Conservation (phyloP, 2,329 filamentous ascomycete genomes). For the Penicillium psychrosexuale region DNA sequence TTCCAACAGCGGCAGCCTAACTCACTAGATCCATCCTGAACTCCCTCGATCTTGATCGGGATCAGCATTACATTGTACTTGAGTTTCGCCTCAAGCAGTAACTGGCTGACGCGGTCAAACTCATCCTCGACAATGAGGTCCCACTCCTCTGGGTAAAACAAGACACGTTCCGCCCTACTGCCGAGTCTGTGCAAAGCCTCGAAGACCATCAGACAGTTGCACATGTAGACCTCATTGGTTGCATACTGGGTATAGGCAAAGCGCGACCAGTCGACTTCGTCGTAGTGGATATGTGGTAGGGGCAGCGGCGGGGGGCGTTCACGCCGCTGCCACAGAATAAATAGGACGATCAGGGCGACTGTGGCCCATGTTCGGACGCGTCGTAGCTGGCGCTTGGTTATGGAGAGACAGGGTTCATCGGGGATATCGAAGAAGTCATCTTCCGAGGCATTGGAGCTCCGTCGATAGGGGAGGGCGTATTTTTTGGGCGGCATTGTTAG, state of each 20-base stretch:
- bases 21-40: conserved; percentile 25
- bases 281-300: conserved; percentile 30
- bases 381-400: conserved; percentile 35
- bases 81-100: conserved; percentile 50
- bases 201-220: conserved; percentile 45
- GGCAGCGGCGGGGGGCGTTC: conserved; percentile 17
- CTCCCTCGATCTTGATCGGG: conserved; percentile 44
- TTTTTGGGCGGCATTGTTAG: conserved; percentile 13
- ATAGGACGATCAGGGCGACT: conserved; percentile 24
- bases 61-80: conserved; percentile 51
- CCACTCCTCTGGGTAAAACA: conserved; percentile 45
- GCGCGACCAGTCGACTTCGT: conserved; percentile 41
- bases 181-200: conserved; percentile 40
- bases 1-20: background rate
- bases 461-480: conserved; percentile 24
- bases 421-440: conserved; percentile 38
- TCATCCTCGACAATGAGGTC: conserved; percentile 32
- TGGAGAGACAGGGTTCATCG: conserved; percentile 29
- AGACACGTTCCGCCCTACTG: conserved; percentile 39
- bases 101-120: conserved; percentile 40
- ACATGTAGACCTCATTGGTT: conserved; percentile 41
- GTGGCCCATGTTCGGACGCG: conserved; percentile 31
- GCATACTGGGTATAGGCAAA: conserved; percentile 47
- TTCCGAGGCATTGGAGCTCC: conserved; percentile 33
- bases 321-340: conserved; percentile 27